Conservation (phyloP, 1,284 basidiomycete species). For the Heterobasidion parviporum region DNA sequence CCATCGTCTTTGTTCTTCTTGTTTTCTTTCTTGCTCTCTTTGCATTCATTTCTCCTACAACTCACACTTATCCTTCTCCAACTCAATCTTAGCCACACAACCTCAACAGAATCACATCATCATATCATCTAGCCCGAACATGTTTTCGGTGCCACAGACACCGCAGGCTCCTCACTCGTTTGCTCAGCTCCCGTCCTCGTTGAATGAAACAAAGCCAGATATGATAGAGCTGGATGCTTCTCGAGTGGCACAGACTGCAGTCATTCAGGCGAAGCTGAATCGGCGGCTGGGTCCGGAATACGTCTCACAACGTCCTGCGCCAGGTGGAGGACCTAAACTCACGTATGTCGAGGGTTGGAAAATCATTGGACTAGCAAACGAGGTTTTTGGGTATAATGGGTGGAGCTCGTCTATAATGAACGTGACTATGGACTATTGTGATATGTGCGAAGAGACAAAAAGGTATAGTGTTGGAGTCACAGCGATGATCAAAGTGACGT, state of each 20-base stretch:
- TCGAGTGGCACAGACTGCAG: conserved; percentile 34
- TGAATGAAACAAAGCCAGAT: conserved; percentile 5
- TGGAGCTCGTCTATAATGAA: conserved; percentile 87
- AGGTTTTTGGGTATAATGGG: conserved; percentile 97
- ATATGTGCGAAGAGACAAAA: conserved; percentile 59
- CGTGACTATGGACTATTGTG: conserved; percentile 70
- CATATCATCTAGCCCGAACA: not conserved
- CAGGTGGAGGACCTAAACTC: conserved; percentile 78
- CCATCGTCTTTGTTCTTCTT: too few species aligned
- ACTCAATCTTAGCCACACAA: too few species aligned
- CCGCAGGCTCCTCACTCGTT: not conserved
- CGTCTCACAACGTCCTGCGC: conserved; percentile 84
- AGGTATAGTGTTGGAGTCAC: conserved; percentile 76
- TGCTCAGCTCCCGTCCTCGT: conserved; percentile 3
- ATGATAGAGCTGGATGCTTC: conserved; percentile 1
- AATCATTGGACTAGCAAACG: conserved; percentile 93
- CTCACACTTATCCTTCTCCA: too few species aligned
- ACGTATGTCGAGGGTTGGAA: conserved; percentile 98
- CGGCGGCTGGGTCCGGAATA: conserved; percentile 92
- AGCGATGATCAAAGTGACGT: conserved; percentile 80
- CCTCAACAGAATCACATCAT: not conserved
- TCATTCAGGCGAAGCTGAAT: conserved; percentile 75
- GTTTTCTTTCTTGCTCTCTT: too few species aligned
- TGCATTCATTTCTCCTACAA: too few species aligned
- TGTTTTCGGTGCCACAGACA: conserved; percentile 6